Conservation (phyloP, 768 basidiomycete genomes). For the Lanmaoa pseudosensibilis region DNA sequence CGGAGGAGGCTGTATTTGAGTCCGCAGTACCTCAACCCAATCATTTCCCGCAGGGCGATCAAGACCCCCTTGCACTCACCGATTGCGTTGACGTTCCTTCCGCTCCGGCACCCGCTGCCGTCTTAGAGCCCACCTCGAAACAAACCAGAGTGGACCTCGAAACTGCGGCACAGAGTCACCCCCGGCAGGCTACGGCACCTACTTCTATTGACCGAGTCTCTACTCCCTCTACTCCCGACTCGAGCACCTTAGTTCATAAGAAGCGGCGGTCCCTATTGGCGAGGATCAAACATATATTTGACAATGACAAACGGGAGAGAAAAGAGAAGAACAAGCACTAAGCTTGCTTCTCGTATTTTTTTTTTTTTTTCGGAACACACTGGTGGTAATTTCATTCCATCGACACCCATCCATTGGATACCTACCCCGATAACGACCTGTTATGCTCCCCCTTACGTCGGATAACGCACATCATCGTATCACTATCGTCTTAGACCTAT, state of each 20-base stretch:
- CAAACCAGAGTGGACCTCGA: not conserved
- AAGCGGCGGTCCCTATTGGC: slow-evolving; percentile 55
- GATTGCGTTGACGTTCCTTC: not conserved
- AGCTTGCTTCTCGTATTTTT: not conserved
- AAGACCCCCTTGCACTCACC: not conserved
- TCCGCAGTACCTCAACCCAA: not conserved
- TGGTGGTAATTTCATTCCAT: not conserved
- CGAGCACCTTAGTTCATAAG: slow-evolving; percentile 42
- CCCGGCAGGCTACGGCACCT: not conserved
- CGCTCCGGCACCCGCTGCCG: not conserved
- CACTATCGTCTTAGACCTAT: slow-evolving; percentile 22
- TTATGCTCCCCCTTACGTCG: slow-evolving; percentile 18
- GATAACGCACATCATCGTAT: slow-evolving; percentile 8
- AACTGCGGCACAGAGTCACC: not conserved
- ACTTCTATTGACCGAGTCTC: not conserved
- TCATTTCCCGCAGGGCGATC: not conserved
- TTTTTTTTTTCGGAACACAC: not conserved
- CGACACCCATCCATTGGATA: not conserved
- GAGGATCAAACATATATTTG: slow-evolving; percentile 53
- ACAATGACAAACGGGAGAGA: slow-evolving; percentile 41
- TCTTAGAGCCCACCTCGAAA: not conserved
- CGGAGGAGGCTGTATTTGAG: not conserved
- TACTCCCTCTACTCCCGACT: slow-evolving; percentile 30
- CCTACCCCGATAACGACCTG: slow-evolving; percentile 14
- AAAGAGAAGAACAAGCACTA: slow-evolving; percentile 33